These are phyloP conservation scores for Sparassis latifolia DNA, from an alignment of 1,284 basidiomycete genomes.

Conservation along the genomic window DNA sequence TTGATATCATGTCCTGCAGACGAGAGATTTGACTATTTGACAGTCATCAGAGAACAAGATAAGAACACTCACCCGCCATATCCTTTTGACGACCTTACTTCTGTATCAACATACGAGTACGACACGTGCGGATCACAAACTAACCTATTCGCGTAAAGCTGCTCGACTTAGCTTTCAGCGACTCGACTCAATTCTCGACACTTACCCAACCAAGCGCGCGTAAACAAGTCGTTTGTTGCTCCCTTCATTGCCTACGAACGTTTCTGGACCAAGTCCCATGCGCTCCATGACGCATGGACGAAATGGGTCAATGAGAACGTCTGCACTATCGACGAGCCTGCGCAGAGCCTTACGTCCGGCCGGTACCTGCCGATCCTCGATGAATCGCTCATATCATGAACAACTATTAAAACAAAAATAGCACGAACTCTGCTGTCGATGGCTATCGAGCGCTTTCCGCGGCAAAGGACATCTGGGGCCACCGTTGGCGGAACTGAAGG, in stretches of 20 bases:
- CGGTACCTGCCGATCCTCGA: slow-evolving; percentile 28
- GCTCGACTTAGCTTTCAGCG: too few species aligned
- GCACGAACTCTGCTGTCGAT: slow-evolving; percentile 47
- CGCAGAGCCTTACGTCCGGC: slow-evolving; percentile 55
- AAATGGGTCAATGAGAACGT: slow-evolving; percentile 81
- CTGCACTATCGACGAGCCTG: slow-evolving; percentile 58
- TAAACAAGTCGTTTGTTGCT: slow-evolving; percentile 57
- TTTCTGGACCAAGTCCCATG: slow-evolving; percentile 70
- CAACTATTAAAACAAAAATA: too few species aligned
- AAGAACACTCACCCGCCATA: slow-evolving; percentile 52
- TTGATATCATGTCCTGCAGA: slow-evolving; percentile 74
- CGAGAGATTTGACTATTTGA: slow-evolving; percentile 4
- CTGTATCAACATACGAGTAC: background rate
- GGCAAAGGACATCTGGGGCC: slow-evolving; percentile 50
- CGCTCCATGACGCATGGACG: slow-evolving; percentile 79
- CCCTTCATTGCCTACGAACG: slow-evolving; percentile 55
- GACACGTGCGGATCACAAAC: background rate
- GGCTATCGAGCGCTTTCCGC: slow-evolving; percentile 69
- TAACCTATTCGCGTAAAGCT: slow-evolving; percentile 58
- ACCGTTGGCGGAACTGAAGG: slow-evolving; percentile 19
- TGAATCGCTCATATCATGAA: too few species aligned
- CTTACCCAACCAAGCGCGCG: slow-evolving; percentile 59
- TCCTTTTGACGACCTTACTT: slow-evolving; percentile 51
- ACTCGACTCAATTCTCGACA: background rate
- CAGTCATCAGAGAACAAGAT: background rate